phyloP scores from a whole-genome alignment of 345 rosid genomes.

The Clarkia xantiana region DNA sequence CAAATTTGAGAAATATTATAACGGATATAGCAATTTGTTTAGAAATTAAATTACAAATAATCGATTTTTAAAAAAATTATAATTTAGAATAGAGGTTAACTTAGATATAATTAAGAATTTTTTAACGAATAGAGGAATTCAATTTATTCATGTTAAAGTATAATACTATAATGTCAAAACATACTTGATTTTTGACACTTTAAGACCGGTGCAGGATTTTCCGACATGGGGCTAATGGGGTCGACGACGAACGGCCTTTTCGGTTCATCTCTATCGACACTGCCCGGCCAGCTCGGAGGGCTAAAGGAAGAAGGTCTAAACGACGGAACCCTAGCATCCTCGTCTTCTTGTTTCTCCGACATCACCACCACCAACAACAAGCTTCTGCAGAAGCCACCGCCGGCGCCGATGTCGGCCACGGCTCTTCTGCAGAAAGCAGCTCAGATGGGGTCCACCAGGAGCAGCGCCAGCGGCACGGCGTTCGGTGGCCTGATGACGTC shows the following conservation, averaged over 20 bases:
- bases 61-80: too few species aligned
- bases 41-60: too few species aligned
- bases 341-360: neutral
- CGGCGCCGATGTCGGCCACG: constrained; percentile 8
- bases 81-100: too few species aligned
- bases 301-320: constrained; percentile 6
- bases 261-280: constrained; percentile 19
- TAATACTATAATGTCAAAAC: too few species aligned
- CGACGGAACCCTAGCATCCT: neutral
- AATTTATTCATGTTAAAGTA: too few species aligned
- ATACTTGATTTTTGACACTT: too few species aligned
- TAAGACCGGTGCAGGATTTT: constrained; percentile 1
- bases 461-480: constrained; percentile 5
- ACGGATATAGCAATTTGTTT: too few species aligned
- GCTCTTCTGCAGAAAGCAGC: constrained; percentile 12
- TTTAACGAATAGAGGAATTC: too few species aligned
- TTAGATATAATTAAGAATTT: too few species aligned
- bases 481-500: neutral
- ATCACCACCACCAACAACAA: constrained; percentile 17
- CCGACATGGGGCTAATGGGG: constrained; percentile 50
- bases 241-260: constrained; percentile 24
- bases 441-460: constrained; percentile 8
- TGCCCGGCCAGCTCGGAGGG: constrained; percentile 1
- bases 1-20: too few species aligned
- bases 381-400: constrained; percentile 14